Conservation (phyloP, 768 basidiomycete species). For the Hemileccinum impolitum region DNA sequence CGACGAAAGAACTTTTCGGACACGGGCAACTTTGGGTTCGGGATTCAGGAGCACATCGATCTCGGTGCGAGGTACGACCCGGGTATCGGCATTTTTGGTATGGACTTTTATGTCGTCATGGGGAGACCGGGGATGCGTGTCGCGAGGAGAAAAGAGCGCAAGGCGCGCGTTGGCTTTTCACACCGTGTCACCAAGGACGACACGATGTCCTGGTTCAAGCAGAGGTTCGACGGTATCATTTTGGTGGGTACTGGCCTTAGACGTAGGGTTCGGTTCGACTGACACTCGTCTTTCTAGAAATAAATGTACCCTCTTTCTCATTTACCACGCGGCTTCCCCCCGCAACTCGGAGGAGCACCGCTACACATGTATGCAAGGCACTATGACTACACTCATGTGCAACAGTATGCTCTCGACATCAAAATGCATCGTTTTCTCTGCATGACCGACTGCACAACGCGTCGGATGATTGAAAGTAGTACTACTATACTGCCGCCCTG, state of each 20-base stretch:
- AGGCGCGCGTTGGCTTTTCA: slow-evolving; percentile 77
- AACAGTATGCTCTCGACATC: slow-evolving; percentile 18
- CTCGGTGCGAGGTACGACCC: slow-evolving; percentile 98
- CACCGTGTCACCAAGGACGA: slow-evolving; percentile 97
- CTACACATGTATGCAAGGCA: slow-evolving; percentile 20
- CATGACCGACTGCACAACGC: not conserved
- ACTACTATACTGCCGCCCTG: too few relatives aligned
- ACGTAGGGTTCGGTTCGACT: not conserved
- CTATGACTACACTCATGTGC: slow-evolving; percentile 26
- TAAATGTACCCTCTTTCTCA: slow-evolving; percentile 15
- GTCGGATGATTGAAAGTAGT: too few relatives aligned
- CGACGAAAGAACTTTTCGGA: slow-evolving; percentile 96
- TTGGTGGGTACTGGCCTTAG: slow-evolving; percentile 50
- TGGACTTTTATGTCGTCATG: slow-evolving; percentile 99
- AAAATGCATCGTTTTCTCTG: slow-evolving; percentile 18
- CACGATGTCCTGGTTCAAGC: slow-evolving; percentile 98
- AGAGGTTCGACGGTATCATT: slow-evolving; percentile 98
- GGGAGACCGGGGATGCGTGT: slow-evolving; percentile 93
- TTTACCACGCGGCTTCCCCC: slow-evolving; percentile 3
- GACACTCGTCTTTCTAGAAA: slow-evolving; percentile 16
- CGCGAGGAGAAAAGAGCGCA: slow-evolving; percentile 85
- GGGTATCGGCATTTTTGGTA: slow-evolving; percentile 97
- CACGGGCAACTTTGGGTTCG: slow-evolving; percentile 99
- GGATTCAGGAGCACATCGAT: slow-evolving; percentile 99
- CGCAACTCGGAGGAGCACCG: slow-evolving; percentile 2